Percentiles rank a stretch among this genome's conserved stretches.
Conservation (phyloP, 352 stramenopile species). For the Thalassiosira pacifica region DNA sequence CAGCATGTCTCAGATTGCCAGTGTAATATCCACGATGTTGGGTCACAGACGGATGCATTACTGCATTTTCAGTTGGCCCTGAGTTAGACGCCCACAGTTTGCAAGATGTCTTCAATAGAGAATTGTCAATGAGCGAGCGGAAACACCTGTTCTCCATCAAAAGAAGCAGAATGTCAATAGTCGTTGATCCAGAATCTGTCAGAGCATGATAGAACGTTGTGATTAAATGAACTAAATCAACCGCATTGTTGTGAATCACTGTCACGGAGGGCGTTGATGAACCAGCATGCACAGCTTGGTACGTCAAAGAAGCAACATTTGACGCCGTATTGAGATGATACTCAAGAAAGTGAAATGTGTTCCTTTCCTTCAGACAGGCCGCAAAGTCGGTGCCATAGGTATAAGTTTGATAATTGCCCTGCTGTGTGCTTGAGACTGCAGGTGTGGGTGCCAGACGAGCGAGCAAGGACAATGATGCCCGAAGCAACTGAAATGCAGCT, state of each 20-base stretch:
- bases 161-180: slow-evolving; percentile 52
- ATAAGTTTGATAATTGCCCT: slow-evolving; percentile 27
- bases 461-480: slow-evolving; percentile 39
- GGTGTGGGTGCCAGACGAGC: slow-evolving; percentile 30
- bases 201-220: slow-evolving; percentile 38
- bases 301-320: slow-evolving; percentile 60
- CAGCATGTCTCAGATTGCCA: not conserved
- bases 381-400: slow-evolving; percentile 56
- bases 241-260: slow-evolving; percentile 57
- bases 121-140: slow-evolving; percentile 49
- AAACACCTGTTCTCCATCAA: slow-evolving; percentile 49
- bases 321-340: slow-evolving; percentile 48
- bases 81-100: slow-evolving; percentile 31
- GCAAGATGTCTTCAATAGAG: slow-evolving; percentile 38
- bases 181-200: slow-evolving; percentile 48
- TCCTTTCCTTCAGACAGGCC: slow-evolving; percentile 54
- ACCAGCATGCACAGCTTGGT: slow-evolving; percentile 40
- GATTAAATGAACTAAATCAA: slow-evolving; percentile 48
- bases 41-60: not conserved
- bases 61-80: not conserved
- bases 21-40: slow-evolving; percentile 53
- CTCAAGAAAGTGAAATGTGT: slow-evolving; percentile 37
- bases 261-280: slow-evolving; percentile 32
- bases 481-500: slow-evolving; percentile 47
- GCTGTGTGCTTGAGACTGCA: not conserved